phyloP scores from a whole-genome alignment of 1,284 basidiomycete genomes.

The Microbotryum lychnidis-dioicae region DNA sequence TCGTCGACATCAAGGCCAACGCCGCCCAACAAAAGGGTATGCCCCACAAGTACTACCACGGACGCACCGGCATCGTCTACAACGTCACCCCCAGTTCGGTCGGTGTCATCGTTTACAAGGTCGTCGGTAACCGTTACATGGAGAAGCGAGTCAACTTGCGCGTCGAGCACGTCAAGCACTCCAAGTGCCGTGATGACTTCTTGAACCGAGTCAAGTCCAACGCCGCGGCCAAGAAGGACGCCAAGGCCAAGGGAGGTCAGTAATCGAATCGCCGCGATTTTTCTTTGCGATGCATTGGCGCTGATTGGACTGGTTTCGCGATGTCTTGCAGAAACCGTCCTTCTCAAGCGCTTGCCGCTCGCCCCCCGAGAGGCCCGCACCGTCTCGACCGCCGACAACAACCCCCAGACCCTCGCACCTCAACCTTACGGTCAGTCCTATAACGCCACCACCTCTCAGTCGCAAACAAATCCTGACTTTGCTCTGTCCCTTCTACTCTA shows the following conservation, averaged over 20 bases:
- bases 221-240: slow-evolving; percentile 72
- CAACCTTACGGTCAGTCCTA: slow-evolving; percentile 52
- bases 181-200: slow-evolving; percentile 97
- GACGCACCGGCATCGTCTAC: slow-evolving; percentile 92
- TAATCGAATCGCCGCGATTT: slow-evolving; percentile 40
- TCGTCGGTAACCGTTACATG: slow-evolving; percentile 97
- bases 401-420: slow-evolving; percentile 86
- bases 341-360: slow-evolving; percentile 77
- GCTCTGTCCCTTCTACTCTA: neutral
- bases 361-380: slow-evolving; percentile 73
- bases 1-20: slow-evolving; percentile 99
- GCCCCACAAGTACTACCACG: slow-evolving; percentile 77
- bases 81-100: slow-evolving; percentile 93
- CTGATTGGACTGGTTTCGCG: neutral
- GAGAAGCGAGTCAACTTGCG: slow-evolving; percentile 99
- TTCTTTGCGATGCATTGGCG: neutral
- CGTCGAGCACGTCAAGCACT: slow-evolving; percentile 95
- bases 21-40: slow-evolving; percentile 99
- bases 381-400: slow-evolving; percentile 66
- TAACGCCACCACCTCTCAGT: neutral
- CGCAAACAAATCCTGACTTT: neutral
- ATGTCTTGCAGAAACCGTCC: slow-evolving; percentile 53
- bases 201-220: slow-evolving; percentile 92
- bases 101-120: slow-evolving; percentile 96
- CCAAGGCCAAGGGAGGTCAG: slow-evolving; percentile 76